Base-by-base conservation (phyloP, 2,329 filamentous ascomycete species). In the Chaetomium strumarium region DNA sequence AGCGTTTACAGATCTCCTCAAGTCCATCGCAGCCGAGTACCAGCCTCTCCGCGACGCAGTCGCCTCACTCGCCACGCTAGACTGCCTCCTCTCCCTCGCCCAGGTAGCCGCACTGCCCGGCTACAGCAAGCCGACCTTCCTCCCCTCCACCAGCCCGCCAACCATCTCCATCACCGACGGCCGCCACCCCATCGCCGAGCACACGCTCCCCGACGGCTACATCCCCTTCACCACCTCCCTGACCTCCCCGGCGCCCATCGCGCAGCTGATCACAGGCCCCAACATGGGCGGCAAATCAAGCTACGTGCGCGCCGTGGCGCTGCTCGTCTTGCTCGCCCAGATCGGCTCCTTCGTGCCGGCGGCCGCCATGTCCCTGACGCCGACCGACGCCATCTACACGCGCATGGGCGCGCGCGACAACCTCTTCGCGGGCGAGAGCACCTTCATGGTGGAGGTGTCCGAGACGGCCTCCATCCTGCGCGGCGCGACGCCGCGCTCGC, bases 201-300 rank as follows among this genome's bases (percentile, higher is more conserved):
- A 95, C 64, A 82, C 92, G 11, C 79, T 97, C 6, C 79, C 92
- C 4, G 83, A 88, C 60, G 78, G 83, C 47, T 99, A 97, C 70
- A 95, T 99, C 53, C 92, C 93, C 43, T 99, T 99, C 70, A 82
- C 86, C 63, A 86, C 90, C 11, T 72, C 80, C 2, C 80, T 97
- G 43, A 78, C 81, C n/a, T 79, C 83, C 3, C 78, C 82, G 1
- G 66, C 75, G 0, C 80, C 83, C 0, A 79, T 88, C 6, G 89
- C 90, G 2, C 81, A 96, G 60, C 84, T 97, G 51, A 85, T 99
- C 63, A 99, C 93, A 0, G 93, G 93, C 0, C 93, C 93, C 30
- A 99, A 99, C 72, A 99, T 99, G 93, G 93, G 93, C 63, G 93
- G 93, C 52, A 99, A 99, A 67, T 96, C 90, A n/a, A 93, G 87